Evolutionary conservation across 495 filamentous ascomycete genomes (phyloP), one percentile per base, ranked within the genome.

Genomic region (Pseudoneurospora amorphoporcata): DNA sequence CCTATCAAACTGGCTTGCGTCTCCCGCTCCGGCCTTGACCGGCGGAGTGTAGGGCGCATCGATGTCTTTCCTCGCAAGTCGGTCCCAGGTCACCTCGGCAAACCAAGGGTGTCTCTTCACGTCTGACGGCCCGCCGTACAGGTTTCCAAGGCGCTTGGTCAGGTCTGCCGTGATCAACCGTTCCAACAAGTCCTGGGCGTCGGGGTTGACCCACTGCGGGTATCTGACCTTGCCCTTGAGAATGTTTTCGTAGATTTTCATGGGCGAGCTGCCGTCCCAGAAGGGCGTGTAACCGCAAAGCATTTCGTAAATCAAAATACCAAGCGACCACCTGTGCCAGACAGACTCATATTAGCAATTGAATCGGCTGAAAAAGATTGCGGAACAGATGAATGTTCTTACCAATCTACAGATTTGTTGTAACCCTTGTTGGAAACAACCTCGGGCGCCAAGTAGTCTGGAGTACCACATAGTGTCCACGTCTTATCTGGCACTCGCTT

Each of bases 161-260:
- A 99, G 85, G 79, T 99, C 95, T 19, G 92, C 86, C 19, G 95
- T 99, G 83, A 99, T 98, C 74, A 99, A 86, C 77, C 93, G 90
- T 74, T 94, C 90, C 1, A 99, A 90, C 71, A 99, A 86, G 81
- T 98, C 90, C 78, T 97, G 93, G 2, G 95, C 95, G 80, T 98
- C 96, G 8, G 92, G 90, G 79, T 97, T 91, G 77, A 99, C 92
- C 78, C 98, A 98, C 32, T 92, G 90, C 71, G 95, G 95, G 78
- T 97, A 99, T 84, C 97, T 98, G 79, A 98, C 90, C 76, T 90
- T 90, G 68, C 95, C 95, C 72, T 91, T 92, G 70, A 98, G 86
- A 76, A 99, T 98, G 80, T 99, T 99, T 85, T 98, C 95, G 81
- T 99, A 99, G 76, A 99, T 99, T 83, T 97, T 98, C 87, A 98